Conservation (phyloP, 1,139 yeast genomes). For the Sporopachydermia cereana region DNA sequence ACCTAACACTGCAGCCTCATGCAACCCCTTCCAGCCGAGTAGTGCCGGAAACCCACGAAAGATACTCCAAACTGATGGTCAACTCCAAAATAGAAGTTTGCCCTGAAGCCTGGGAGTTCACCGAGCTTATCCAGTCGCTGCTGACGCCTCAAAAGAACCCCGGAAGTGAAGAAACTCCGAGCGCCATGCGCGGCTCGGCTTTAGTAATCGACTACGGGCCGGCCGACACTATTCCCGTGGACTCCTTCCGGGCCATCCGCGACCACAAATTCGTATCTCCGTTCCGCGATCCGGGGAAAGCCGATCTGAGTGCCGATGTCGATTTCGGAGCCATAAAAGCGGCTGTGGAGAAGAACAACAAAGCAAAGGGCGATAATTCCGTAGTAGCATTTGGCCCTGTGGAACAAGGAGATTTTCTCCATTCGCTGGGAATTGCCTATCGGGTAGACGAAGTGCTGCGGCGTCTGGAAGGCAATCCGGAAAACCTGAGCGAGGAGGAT, state of each 20-base stretch:
- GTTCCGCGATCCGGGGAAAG: slow-evolving; percentile 61
- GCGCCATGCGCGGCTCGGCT: slow-evolving; percentile 43
- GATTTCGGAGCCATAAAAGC: slow-evolving; percentile 52
- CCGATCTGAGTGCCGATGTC: slow-evolving; percentile 76
- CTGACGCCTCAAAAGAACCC: slow-evolving; percentile 28
- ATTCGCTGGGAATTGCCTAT: slow-evolving; percentile 64
- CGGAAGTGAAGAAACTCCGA: slow-evolving; percentile 34
- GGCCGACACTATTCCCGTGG: slow-evolving; percentile 46
- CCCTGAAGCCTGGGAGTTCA: slow-evolving; percentile 51
- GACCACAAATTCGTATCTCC: slow-evolving; percentile 73
- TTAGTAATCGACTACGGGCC: slow-evolving; percentile 75
- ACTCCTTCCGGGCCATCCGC: slow-evolving; percentile 62
- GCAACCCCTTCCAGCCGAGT: slow-evolving; percentile 52
- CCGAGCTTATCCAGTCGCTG: slow-evolving; percentile 22
- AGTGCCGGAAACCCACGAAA: slow-evolving; percentile 40
- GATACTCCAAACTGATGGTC: slow-evolving; percentile 43
- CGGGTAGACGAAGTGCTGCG: slow-evolving; percentile 28
- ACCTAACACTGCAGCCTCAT: slow-evolving; percentile 44
- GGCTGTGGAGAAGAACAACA: slow-evolving; percentile 22
- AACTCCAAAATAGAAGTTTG: slow-evolving; percentile 63
- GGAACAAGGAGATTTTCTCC: slow-evolving; percentile 75
- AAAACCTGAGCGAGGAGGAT: slow-evolving; percentile 18
- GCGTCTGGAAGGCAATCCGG: neutral
- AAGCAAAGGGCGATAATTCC: slow-evolving; percentile 7
- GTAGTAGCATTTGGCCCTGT: slow-evolving; percentile 44